phyloP scores from a whole-genome alignment of 345 rosid species.

The Camelina neglecta region DNA sequence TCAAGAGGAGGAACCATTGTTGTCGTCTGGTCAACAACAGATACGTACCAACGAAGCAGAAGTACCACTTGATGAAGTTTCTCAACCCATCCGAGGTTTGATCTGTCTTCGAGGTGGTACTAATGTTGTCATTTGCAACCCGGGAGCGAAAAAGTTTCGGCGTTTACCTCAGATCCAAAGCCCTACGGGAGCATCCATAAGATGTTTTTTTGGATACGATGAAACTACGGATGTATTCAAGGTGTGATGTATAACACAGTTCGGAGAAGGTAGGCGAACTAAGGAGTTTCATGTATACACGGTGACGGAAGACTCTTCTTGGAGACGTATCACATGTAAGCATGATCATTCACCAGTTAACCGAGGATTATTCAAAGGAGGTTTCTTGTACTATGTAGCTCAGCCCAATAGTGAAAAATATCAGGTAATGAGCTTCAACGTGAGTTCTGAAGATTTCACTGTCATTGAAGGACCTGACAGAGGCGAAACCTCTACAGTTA shows the following conservation, averaged over 20 bases:
- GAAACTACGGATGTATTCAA: neutral
- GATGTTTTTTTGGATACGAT: neutral
- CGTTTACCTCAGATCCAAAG: neutral
- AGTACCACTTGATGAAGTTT: neutral
- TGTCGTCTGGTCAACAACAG: neutral
- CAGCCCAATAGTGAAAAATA: neutral
- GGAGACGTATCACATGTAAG: neutral
- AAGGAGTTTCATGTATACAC: too few relatives aligned
- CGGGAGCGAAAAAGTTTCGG: neutral
- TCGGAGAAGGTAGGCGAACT: too few relatives aligned
- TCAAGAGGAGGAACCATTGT: neutral
- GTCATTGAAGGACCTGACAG: neutral
- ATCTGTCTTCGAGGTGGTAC: neutral
- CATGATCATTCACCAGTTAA: neutral
- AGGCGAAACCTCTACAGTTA: neutral
- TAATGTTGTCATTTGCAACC: neutral
- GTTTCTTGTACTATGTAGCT: slow-evolving; percentile 20
- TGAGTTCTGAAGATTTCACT: neutral
- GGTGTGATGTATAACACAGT: neutral
- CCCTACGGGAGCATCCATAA: neutral
- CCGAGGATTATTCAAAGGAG: neutral
- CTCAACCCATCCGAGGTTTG: slow-evolving; percentile 14
- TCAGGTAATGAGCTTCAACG: neutral
- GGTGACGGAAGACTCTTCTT: slow-evolving; percentile 7
- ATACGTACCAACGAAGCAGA: too few relatives aligned